phyloP scores from a whole-genome alignment of 1,139 yeast genomes.

The Arxiozyma slooffiae region DNA sequence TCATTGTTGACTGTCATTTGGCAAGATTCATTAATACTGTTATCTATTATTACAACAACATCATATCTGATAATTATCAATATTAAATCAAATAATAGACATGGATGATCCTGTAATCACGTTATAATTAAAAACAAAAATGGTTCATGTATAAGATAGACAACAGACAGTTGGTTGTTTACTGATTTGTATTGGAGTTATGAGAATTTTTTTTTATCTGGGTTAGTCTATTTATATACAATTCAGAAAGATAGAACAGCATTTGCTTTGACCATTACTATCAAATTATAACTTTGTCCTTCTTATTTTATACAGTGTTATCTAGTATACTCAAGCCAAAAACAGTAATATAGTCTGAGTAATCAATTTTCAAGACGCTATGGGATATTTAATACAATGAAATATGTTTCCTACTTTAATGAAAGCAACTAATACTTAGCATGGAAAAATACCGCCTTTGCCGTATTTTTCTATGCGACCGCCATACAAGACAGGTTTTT shows the following conservation, averaged over 20 bases:
- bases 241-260: background rate
- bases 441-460: too few species aligned
- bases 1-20: background rate
- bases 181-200: background rate
- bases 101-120: background rate
- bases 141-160: background rate
- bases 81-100: background rate
- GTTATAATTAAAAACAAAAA: background rate
- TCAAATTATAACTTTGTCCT: background rate
- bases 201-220: background rate
- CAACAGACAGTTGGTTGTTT: background rate
- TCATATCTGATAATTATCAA: background rate
- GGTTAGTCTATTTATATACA: too few species aligned
- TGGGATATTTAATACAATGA: too few species aligned
- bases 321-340: background rate
- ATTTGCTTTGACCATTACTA: background rate
- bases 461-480: too few species aligned
- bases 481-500: too few species aligned
- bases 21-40: background rate
- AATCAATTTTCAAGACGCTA: background rate
- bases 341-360: background rate
- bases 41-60: background rate
- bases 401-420: too few species aligned
- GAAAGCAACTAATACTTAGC: too few species aligned
- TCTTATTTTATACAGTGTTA: background rate